Conservation (phyloP, 495 filamentous ascomycete genomes). For the Rhypophila decipiens region DNA sequence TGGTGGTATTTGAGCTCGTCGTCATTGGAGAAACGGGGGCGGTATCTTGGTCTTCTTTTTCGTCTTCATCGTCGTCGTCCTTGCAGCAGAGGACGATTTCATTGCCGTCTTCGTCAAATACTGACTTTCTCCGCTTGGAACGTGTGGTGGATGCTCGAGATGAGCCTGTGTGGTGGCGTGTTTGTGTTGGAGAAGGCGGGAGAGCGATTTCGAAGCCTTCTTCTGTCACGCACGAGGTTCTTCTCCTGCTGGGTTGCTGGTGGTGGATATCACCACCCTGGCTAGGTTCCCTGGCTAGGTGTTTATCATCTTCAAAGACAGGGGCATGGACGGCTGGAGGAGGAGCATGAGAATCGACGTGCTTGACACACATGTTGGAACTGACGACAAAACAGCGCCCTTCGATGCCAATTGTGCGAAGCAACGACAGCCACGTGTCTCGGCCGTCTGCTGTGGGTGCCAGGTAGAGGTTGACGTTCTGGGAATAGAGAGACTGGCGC, state of each 20-base stretch:
- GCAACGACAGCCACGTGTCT: constrained; percentile 75
- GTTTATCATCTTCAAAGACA: background rate
- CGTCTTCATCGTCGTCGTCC: constrained; percentile 1
- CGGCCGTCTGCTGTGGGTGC: constrained; percentile 85
- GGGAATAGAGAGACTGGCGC: constrained; percentile 63
- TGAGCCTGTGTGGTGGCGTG: background rate
- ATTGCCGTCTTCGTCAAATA: constrained; percentile 42
- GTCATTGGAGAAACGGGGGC: too few species aligned
- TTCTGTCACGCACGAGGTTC: constrained; percentile 25
- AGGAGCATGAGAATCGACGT: background rate
- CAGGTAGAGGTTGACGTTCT: constrained; percentile 90
- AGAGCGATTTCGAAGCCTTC: constrained; percentile 37
- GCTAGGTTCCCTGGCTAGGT: background rate
- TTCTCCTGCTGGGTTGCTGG: background rate
- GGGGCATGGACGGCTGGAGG: background rate
- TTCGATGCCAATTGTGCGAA: constrained; percentile 76
- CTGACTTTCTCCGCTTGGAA: constrained; percentile 18
- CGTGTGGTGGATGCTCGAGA: background rate
- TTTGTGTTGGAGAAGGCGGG: constrained; percentile 4
- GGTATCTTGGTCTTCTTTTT: background rate
- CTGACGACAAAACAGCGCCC: constrained; percentile 81
- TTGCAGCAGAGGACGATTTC: constrained; percentile 33
- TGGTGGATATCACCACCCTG: background rate
- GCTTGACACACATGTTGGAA: constrained; percentile 70
- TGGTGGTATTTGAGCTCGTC: background rate